Conservation (phyloP, 306 rosid genomes). For the Corylus avellana region DNA sequence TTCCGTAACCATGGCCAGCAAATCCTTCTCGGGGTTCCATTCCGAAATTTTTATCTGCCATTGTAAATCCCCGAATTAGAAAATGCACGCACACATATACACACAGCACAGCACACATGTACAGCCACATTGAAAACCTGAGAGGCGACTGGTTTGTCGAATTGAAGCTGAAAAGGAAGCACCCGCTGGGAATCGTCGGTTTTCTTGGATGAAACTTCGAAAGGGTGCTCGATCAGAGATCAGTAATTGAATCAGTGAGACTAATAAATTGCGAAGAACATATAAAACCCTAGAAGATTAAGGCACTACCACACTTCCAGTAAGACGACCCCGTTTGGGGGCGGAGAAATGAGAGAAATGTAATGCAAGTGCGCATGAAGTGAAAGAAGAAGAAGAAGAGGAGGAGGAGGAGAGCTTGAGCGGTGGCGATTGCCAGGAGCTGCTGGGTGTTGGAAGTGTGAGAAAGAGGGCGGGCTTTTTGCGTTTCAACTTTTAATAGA, state of each 20-base stretch:
- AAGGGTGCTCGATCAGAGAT: neutral
- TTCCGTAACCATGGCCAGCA: constrained; percentile 91
- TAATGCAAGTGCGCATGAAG: too few species aligned
- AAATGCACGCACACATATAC: constrained; percentile 12
- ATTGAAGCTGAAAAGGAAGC: constrained; percentile 89
- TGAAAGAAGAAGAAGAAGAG: too few species aligned
- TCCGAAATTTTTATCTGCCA: constrained; percentile 76
- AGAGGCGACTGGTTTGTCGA: constrained; percentile 80
- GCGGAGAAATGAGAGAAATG: neutral
- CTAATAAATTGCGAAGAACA: neutral
- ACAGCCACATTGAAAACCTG: constrained; percentile 44
- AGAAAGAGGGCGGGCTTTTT: constrained; percentile 28
- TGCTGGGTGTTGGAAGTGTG: neutral
- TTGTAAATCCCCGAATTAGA: constrained; percentile 20
- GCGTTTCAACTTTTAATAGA: neutral
- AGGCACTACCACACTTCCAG: neutral
- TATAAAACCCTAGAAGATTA: neutral
- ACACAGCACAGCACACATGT: neutral
- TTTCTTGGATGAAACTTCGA: constrained; percentile 46
- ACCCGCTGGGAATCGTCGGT: constrained; percentile 66
- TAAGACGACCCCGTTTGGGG: neutral
- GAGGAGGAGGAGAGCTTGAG: too few species aligned
- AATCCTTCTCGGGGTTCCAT: constrained; percentile 98
- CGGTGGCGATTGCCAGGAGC: too few species aligned
- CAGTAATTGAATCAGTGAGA: neutral